Percentiles rank a stretch among this genome's conserved stretches.
phyloP scores from a whole-genome alignment of 768 basidiomycete species.

The Termitomyces sp. region DNA sequence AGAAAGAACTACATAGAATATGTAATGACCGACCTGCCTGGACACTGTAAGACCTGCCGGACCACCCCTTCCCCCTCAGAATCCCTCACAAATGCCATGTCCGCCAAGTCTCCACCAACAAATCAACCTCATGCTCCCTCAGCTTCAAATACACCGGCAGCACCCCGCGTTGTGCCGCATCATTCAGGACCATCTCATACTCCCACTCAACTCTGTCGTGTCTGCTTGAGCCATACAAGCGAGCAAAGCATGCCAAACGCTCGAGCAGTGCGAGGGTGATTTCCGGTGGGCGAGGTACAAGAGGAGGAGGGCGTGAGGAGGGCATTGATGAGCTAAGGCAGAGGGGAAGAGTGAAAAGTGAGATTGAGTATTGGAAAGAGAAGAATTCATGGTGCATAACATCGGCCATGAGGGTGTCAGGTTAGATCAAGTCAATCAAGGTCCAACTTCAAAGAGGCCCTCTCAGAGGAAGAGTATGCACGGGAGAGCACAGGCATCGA shows the following conservation, averaged over 20 bases:
- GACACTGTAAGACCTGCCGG: constrained; percentile 30
- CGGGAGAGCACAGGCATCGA: background rate
- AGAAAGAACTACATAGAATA: too few relatives aligned
- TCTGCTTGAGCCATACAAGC: background rate
- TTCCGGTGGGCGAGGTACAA: constrained; percentile 46
- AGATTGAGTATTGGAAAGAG: background rate
- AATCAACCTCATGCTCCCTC: constrained; percentile 37
- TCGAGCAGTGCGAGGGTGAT: constrained; percentile 20
- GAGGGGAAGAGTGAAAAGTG: background rate
- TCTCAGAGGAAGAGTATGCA: constrained; percentile 35
- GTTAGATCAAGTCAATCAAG: too few relatives aligned
- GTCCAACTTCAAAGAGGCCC: constrained; percentile 41
- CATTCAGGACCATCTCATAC: constrained; percentile 34
- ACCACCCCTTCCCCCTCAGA: constrained; percentile 23
- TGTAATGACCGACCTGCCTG: constrained; percentile 23
- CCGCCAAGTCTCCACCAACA: constrained; percentile 32
- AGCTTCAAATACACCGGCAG: constrained; percentile 45
- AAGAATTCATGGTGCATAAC: constrained; percentile 27
- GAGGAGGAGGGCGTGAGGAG: constrained; percentile 37
- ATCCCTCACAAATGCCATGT: constrained; percentile 26
- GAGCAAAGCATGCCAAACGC: too few relatives aligned
- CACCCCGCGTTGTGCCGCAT: constrained; percentile 27
- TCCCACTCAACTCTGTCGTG: constrained; percentile 14
- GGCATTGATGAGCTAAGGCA: constrained; percentile 38
- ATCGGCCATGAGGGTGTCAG: constrained; percentile 33